phyloP scores from a whole-genome alignment of 2,329 filamentous ascomycete species.

The Cladosporium colombiae region DNA sequence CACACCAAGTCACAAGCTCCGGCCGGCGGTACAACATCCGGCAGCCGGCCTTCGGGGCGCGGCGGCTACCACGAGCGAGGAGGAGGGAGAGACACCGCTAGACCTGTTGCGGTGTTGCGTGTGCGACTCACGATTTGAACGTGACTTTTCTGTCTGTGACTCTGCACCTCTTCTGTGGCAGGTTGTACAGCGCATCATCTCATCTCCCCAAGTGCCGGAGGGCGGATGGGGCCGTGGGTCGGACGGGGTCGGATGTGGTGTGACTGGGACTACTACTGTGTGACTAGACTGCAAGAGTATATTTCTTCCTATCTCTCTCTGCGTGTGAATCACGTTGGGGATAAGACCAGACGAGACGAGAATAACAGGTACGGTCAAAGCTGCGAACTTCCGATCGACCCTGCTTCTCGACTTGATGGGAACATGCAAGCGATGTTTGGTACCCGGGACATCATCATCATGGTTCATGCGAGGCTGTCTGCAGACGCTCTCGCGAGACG shows the following conservation, averaged over 20 bases:
- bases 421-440: neutral
- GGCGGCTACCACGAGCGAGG: neutral
- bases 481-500: neutral
- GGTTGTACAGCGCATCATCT: conserved; percentile 5
- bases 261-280: neutral
- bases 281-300: neutral
- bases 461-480: conserved; percentile 2
- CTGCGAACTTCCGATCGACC: neutral
- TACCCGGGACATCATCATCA: neutral
- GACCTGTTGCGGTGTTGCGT: neutral
- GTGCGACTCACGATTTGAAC: neutral
- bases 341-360: neutral
- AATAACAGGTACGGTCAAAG: neutral
- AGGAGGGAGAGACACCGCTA: neutral
- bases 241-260: conserved; percentile 1
- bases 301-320: neutral
- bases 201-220: neutral
- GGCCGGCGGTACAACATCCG: neutral
- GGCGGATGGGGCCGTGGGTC: conserved; percentile 4
- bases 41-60: neutral
- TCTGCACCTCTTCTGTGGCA: neutral
- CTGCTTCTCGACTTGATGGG: neutral
- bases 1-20: neutral
- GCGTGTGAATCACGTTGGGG: neutral
- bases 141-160: neutral